These are phyloP conservation scores for Pseudocercospora eumusae DNA, from an alignment of 2,329 filamentous ascomycete species.

Conservation along the genomic window DNA sequence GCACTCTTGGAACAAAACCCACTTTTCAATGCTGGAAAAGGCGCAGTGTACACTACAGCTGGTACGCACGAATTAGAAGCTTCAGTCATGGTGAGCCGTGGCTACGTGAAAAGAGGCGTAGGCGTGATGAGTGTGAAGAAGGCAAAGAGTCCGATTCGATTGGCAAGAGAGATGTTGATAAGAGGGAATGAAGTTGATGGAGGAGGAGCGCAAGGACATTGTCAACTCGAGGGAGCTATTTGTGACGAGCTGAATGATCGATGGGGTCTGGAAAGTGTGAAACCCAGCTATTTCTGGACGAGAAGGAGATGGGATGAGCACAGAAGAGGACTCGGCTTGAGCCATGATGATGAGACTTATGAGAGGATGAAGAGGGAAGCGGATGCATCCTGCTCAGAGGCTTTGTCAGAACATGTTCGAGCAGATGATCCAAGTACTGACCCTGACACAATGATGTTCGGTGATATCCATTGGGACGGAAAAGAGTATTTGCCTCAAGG, in stretches of 20 bases:
- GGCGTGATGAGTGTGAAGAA: slow-evolving; percentile 71
- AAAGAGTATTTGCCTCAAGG: slow-evolving; percentile 76
- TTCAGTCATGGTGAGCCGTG: slow-evolving; percentile 78
- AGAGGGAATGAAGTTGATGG: slow-evolving; percentile 64
- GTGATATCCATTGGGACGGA: slow-evolving; percentile 53
- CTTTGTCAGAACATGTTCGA: background rate
- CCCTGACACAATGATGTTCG: background rate
- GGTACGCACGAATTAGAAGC: slow-evolving; percentile 85
- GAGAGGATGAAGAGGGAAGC: slow-evolving; percentile 48
- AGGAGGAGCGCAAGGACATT: slow-evolving; percentile 66
- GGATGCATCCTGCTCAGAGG: slow-evolving; percentile 27
- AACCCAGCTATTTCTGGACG: slow-evolving; percentile 75
- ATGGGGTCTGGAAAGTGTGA: slow-evolving; percentile 72
- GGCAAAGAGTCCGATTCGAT: slow-evolving; percentile 76
- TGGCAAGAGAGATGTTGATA: slow-evolving; percentile 71
- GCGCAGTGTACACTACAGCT: slow-evolving; percentile 81
- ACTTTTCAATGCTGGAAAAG: slow-evolving; percentile 81
- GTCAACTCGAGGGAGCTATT: slow-evolving; percentile 65
- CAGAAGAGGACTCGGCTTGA: slow-evolving; percentile 56
- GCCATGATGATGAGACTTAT: slow-evolving; percentile 41
- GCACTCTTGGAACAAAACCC: slow-evolving; percentile 73
- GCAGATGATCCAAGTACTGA: background rate
- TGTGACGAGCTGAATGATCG: slow-evolving; percentile 67
- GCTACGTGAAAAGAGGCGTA: slow-evolving; percentile 72
- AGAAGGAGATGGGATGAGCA: slow-evolving; percentile 78